A percentile compares a stretch with the other conserved stretches of the same genome.
These are phyloP conservation scores for Penstemon davidsonii DNA, from an alignment of 257 asterid genomes.

Conservation along the genomic window DNA sequence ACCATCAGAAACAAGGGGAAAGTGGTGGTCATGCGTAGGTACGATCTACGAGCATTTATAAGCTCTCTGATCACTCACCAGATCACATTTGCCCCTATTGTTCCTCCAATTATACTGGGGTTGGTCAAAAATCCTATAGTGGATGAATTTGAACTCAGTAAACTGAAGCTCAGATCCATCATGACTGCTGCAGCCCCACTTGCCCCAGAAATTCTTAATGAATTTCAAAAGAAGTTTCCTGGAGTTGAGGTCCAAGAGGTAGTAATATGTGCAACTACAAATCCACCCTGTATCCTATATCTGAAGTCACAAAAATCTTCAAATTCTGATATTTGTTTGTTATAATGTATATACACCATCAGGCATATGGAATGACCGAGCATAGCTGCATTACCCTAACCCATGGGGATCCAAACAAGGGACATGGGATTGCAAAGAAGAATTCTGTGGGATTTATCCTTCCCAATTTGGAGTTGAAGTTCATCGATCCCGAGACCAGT, in stretches of 20 bases:
- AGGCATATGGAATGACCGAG: constrained; percentile 98
- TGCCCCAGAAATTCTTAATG: constrained; percentile 76
- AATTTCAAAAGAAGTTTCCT: constrained; percentile 74
- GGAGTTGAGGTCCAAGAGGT: constrained; percentile 88
- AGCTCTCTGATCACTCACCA: constrained; percentile 63
- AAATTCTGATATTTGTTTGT: background rate
- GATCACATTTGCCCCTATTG: constrained; percentile 83
- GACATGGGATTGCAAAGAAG: constrained; percentile 60
- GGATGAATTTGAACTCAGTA: constrained; percentile 70
- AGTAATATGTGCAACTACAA: background rate
- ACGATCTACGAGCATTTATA: constrained; percentile 69
- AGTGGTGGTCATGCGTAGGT: constrained; percentile 84
- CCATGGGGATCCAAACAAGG: constrained; percentile 59
- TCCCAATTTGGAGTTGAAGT: constrained; percentile 87
- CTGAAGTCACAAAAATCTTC: background rate
- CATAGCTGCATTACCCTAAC: constrained; percentile 91
- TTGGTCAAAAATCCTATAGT: constrained; percentile 86
- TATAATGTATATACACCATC: background rate
- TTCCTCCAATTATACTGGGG: constrained; percentile 84
- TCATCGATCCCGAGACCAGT: constrained; percentile 71
- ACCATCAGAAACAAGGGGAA: constrained; percentile 84
- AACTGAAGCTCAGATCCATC: constrained; percentile 64
- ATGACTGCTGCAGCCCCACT: constrained; percentile 99
- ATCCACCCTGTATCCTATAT: background rate
- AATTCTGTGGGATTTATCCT: constrained; percentile 90